These are phyloP conservation scores for Salix arbutifolia DNA, from an alignment of 345 rosid genomes.

Conservation along the genomic window DNA sequence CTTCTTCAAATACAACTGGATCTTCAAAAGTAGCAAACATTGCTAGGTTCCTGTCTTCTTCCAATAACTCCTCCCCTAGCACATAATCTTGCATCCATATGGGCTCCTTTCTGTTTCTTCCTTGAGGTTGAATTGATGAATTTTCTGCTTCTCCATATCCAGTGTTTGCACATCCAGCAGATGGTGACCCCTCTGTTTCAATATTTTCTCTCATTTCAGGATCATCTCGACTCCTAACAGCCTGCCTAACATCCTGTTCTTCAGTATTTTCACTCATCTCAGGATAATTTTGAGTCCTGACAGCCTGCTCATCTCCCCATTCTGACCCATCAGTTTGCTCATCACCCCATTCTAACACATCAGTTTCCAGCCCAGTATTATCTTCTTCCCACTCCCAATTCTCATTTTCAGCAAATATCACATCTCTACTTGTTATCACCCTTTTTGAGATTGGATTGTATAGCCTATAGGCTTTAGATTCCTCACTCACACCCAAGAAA, in stretches of 20 bases:
- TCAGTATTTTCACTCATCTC: too few species aligned
- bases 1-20: neutral
- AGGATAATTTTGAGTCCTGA: too few species aligned
- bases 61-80: neutral
- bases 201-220: too few species aligned
- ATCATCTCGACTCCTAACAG: too few species aligned
- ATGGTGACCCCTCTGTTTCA: neutral
- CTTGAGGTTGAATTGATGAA: too few species aligned
- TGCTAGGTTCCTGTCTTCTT: neutral
- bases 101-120: neutral
- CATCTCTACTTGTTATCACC: neutral
- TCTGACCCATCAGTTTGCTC: too few species aligned
- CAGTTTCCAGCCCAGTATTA: neutral
- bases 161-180: too few species aligned
- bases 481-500: neutral
- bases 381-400: neutral
- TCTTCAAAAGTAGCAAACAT: neutral
- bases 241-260: too few species aligned
- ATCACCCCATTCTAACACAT: neutral
- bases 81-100: neutral
- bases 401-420: neutral
- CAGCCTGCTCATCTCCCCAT: too few species aligned
- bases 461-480: neutral
- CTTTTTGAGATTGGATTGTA: neutral
- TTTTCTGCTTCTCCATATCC: neutral